A percentile compares a stretch with the other conserved stretches of the same genome.
Conservation (phyloP, 495 filamentous ascomycete species). For the Alectoria sarmentosa region DNA sequence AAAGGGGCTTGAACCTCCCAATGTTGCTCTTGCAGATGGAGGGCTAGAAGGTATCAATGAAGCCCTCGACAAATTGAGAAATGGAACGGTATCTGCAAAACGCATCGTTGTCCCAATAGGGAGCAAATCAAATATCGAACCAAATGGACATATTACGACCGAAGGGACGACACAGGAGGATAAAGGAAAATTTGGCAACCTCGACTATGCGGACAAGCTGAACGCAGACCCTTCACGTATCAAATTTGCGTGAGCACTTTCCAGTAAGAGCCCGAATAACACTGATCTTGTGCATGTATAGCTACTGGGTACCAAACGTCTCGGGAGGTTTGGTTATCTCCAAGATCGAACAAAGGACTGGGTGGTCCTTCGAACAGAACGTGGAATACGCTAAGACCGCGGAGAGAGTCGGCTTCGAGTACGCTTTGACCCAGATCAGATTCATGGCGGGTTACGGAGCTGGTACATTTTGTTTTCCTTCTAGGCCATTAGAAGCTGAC, state of each 20-base stretch:
- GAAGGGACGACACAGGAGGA: not conserved
- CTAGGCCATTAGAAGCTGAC: not conserved
- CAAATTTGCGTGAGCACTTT: constrained; percentile 30
- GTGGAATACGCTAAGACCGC: constrained; percentile 39
- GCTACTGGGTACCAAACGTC: constrained; percentile 46
- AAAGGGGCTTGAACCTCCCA: constrained; percentile 44
- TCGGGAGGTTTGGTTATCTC: constrained; percentile 42
- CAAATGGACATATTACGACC: not conserved
- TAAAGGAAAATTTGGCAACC: not conserved
- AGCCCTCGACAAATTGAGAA: constrained; percentile 51
- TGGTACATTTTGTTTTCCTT: constrained; percentile 16
- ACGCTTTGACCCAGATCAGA: constrained; percentile 42
- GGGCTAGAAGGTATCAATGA: constrained; percentile 56
- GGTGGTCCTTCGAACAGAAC: constrained; percentile 41
- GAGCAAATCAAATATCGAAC: not conserved
- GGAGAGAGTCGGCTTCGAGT: constrained; percentile 41
- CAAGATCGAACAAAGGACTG: constrained; percentile 41
- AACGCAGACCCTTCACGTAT: constrained; percentile 28
- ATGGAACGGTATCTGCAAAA: constrained; percentile 51
- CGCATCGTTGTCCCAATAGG: constrained; percentile 47
- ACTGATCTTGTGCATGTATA: constrained; percentile 12
- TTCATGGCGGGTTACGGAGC: constrained; percentile 45
- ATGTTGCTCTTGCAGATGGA: constrained; percentile 50
- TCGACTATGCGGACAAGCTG: constrained; percentile 28
- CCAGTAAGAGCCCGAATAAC: not conserved